Conservation (phyloP, 2,329 filamentous ascomycete genomes). For the Plenodomus lindquistii region DNA sequence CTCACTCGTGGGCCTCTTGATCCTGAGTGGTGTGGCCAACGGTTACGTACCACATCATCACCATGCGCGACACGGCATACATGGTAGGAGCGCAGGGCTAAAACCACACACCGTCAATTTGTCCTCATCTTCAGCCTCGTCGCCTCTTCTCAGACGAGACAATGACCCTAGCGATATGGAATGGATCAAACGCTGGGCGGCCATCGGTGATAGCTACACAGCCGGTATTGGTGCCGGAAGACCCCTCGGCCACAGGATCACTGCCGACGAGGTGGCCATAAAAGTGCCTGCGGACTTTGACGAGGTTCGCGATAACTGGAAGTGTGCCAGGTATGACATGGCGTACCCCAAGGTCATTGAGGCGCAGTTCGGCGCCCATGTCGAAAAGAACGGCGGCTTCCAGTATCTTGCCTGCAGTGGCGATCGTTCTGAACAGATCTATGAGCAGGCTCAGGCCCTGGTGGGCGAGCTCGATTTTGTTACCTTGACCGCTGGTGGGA, state of each 20-base stretch:
- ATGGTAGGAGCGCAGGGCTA: too few relatives aligned
- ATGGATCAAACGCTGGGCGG: constrained; percentile 6
- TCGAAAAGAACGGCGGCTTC: constrained; percentile 6
- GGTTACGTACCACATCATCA: too few relatives aligned
- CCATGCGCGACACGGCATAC: too few relatives aligned
- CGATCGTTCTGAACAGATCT: constrained; percentile 4
- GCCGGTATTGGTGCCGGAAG: constrained; percentile 4
- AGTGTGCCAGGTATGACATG: constrained; percentile 3
- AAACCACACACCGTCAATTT: too few relatives aligned
- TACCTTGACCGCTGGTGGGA: constrained; percentile 4
- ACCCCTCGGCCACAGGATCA: not conserved
- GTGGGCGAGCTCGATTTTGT: constrained; percentile 5
- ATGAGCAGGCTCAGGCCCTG: constrained; percentile 1
- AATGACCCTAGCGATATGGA: constrained; percentile 1
- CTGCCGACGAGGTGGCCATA: not conserved
- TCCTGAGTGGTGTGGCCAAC: too few relatives aligned
- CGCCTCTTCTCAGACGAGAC: too few relatives aligned
- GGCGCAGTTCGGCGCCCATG: constrained; percentile 4
- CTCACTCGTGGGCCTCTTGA: too few relatives aligned
- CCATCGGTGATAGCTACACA: constrained; percentile 6
- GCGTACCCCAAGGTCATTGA: constrained; percentile 6
- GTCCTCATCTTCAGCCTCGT: too few relatives aligned
- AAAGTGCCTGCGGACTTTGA: not conserved
- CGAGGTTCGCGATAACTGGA: constrained; percentile 2
- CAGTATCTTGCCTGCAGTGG: constrained; percentile 7